Percentiles rank a stretch among this genome's conserved stretches.
Conservation (phyloP, 805 yeast genomes). For the Cyberlindnera mrakii region DNA sequence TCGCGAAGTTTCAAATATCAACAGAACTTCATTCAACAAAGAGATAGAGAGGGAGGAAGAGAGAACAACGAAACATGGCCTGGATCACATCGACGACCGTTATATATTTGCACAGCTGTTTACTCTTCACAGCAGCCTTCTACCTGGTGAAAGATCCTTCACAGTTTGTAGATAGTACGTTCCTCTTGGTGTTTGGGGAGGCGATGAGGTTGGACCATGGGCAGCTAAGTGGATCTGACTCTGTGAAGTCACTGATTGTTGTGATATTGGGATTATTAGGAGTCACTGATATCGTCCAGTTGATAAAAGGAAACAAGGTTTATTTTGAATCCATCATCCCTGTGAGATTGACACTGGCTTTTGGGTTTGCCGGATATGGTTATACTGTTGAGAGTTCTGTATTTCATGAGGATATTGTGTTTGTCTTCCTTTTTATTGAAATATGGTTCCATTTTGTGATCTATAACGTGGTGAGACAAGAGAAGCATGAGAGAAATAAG, state of each 20-base stretch:
- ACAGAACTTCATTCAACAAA: not conserved
- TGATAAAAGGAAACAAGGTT: constrained; percentile 34
- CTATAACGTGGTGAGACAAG: constrained; percentile 59
- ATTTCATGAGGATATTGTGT: constrained; percentile 60
- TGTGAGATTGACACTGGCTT: constrained; percentile 43
- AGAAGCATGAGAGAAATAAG: constrained; percentile 35
- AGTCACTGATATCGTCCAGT: constrained; percentile 53
- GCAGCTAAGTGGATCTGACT: not conserved
- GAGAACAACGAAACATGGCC: constrained; percentile 32
- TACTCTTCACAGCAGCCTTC: constrained; percentile 39
- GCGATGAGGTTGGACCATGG: constrained; percentile 33
- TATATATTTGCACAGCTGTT: constrained; percentile 40
- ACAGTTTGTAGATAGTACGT: constrained; percentile 37
- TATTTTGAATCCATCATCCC: constrained; percentile 62
- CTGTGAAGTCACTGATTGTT: constrained; percentile 26
- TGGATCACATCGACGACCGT: constrained; percentile 45
- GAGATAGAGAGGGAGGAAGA: not conserved
- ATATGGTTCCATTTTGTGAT: constrained; percentile 65
- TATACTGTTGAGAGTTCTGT: constrained; percentile 36
- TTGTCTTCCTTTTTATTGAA: constrained; percentile 52
- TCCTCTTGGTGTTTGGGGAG: constrained; percentile 47
- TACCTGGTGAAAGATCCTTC: constrained; percentile 42
- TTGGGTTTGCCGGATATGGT: constrained; percentile 42
- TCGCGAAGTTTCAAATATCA: not conserved
- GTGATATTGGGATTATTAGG: constrained; percentile 39